Percentiles rank a stretch among this genome's conserved stretches.
Evolutionary conservation across 2,329 filamentous ascomycete species (phyloP).

Genomic region (Fonsecaea multimorphosa): DNA sequence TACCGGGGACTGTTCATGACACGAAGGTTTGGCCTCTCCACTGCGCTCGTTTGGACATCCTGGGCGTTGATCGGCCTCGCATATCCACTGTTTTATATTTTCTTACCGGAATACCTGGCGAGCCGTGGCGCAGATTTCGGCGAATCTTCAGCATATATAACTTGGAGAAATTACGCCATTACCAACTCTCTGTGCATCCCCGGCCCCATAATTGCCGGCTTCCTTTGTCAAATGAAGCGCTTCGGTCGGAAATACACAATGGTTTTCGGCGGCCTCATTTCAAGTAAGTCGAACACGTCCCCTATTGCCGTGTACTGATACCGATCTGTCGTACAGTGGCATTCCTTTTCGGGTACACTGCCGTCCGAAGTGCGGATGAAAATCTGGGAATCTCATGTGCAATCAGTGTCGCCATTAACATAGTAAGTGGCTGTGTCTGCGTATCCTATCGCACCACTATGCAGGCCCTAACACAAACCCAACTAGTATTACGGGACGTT

Average conservation of each 20-base stretch:
- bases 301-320: too few species aligned
- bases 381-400: slow-evolving; percentile 73
- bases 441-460: too few species aligned
- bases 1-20: slow-evolving; percentile 72
- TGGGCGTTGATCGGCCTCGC: slow-evolving; percentile 70
- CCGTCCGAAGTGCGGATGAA: slow-evolving; percentile 65
- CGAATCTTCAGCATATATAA: slow-evolving; percentile 73
- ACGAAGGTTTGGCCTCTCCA: slow-evolving; percentile 59
- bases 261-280: slow-evolving; percentile 65
- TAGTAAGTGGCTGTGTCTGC: too few species aligned
- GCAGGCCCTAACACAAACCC: too few species aligned
- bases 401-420: slow-evolving; percentile 71
- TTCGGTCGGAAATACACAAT: slow-evolving; percentile 77
- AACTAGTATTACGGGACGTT: slow-evolving; percentile 46
- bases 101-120: slow-evolving; percentile 56
- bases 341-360: slow-evolving; percentile 78
- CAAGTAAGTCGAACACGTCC: too few species aligned
- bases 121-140: slow-evolving; percentile 71
- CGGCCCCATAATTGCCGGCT: slow-evolving; percentile 72
- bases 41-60: slow-evolving; percentile 68
- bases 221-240: slow-evolving; percentile 69
- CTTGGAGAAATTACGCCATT: slow-evolving; percentile 79
- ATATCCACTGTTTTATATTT: slow-evolving; percentile 80
- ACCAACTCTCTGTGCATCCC: slow-evolving; percentile 75
- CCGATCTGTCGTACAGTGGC: too few species aligned